Evolutionary conservation across 306 rosid species (phyloP), one percentile per base, ranked within the genome.

Genomic region (Castanopsis chinensis): DNA sequence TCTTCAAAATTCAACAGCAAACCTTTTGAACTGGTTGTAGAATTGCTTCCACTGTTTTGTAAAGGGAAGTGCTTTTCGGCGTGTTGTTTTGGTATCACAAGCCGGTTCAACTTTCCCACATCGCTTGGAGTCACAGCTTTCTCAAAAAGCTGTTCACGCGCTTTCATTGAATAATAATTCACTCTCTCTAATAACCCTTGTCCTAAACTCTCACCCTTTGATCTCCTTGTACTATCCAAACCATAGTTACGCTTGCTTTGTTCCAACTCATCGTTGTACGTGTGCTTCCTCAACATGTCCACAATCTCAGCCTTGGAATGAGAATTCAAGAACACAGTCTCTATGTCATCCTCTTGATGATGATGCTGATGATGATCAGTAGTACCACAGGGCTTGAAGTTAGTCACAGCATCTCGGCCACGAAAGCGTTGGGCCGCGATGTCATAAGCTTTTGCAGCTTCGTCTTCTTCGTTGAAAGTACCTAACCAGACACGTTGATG

Each of bases 401-500:
- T 95, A 0, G 94, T 95, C 8, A 95, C 91, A 19, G 99, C 98
- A 80, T 95, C 98, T 56, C 92, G 91, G 53, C 99, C 99, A 0
- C 99, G 98, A 85, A 91, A 95, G 4, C 97, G 80, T 33, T 90
- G 97, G 0, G 98, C 98, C 0, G 98, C 99, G 49, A 89, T 86
- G 85, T 95, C 99, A 85, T 95, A 95, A 5, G 96, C 97, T 15
- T 68, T 82, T 0, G 99, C 99, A 3, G 99, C 99, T 52, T 93
- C 97, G 69, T 87, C 96, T 71, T 95, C 99, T 57, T 88, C 89
- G 83, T 95, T 95, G 87, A 95, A 95, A 11, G 99, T 95, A 3
- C 99, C 99, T 5, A 95, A 83, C 99, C 99, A 95, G 5, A 95
- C 99, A 9, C 99, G 88, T 83, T 93, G 99, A 73, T 95, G 99